Percentiles rank a stretch among this genome's conserved stretches.
Conservation (phyloP, 1,284 basidiomycete genomes). For the Trichosporon sp. region DNA sequence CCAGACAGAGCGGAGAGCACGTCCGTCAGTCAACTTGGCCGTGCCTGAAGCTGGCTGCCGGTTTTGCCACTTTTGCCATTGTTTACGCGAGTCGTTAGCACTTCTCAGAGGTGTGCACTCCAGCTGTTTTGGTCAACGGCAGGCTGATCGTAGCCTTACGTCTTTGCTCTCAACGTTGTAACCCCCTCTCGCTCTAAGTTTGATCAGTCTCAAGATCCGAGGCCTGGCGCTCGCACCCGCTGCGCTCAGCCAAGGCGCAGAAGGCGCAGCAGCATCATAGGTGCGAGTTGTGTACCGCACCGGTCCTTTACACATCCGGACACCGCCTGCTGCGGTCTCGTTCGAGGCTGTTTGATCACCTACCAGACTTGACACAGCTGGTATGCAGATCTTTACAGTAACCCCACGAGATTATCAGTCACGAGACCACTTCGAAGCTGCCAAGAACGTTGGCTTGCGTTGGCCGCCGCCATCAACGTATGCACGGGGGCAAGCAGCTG, state of each 20-base stretch:
- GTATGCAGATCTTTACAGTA: neutral
- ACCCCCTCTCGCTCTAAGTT: no score
- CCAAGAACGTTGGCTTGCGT: neutral
- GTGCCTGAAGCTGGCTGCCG: neutral
- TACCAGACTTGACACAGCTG: neutral
- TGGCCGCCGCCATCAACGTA: neutral
- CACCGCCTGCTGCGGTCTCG: neutral
- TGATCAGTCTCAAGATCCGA: neutral
- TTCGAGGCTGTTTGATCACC: neutral
- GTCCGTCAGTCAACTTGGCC: neutral
- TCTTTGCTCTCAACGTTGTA: no score
- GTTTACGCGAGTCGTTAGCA: neutral
- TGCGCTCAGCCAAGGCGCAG: no score
- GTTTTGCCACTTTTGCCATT: neutral
- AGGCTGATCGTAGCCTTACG: no score
- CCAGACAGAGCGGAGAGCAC: neutral
- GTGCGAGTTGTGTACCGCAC: neutral
- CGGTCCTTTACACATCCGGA: neutral
- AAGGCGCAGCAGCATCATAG: neutral
- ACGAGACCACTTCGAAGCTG: neutral
- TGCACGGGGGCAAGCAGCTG: neutral
- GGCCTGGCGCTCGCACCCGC: neutral
- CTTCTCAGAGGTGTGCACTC: no score
- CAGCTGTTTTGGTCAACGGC: no score
- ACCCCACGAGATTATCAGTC: neutral